Conservation (phyloP, 306 rosid species). For the Quercus aquifolioides region DNA sequence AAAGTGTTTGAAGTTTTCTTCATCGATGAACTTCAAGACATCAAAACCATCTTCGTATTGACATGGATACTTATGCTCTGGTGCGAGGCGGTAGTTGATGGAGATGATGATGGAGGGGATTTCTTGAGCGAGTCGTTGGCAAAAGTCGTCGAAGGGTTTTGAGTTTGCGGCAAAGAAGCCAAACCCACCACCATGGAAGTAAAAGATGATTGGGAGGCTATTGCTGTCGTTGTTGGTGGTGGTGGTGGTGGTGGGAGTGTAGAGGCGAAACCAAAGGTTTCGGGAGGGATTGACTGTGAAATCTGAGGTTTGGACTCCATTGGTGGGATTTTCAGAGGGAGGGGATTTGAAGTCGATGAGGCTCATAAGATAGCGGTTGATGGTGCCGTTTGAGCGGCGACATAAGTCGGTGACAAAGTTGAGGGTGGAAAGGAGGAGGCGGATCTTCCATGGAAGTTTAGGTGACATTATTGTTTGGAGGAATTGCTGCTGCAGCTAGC, state of each 20-base stretch:
- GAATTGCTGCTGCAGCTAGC: neutral
- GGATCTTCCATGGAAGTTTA: neutral
- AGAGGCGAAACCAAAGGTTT: conserved; percentile 7
- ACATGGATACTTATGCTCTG: conserved; percentile 22
- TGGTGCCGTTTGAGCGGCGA: neutral
- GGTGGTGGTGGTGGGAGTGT: neutral
- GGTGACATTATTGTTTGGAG: neutral
- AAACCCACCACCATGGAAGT: conserved; percentile 13
- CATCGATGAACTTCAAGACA: conserved; percentile 24
- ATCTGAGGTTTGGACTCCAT: neutral
- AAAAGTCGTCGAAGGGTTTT: neutral
- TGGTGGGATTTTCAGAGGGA: neutral
- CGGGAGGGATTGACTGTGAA: neutral
- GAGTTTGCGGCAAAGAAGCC: conserved; percentile 25
- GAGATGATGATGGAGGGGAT: conserved; percentile 25
- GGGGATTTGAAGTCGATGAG: neutral
- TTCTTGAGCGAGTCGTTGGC: conserved; percentile 6
- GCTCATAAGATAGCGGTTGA: neutral
- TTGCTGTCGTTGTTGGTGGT: neutral
- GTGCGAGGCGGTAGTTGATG: conserved; percentile 32
- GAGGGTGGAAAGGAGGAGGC: neutral
- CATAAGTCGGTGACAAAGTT: neutral
- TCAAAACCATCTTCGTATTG: conserved; percentile 36
- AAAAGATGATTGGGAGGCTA: neutral
- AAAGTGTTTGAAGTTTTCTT: neutral